Evolutionary conservation across 495 filamentous ascomycete species (phyloP), one percentile per base, ranked within the genome.

Genomic region (Hypoxylon lienhwacheense): DNA sequence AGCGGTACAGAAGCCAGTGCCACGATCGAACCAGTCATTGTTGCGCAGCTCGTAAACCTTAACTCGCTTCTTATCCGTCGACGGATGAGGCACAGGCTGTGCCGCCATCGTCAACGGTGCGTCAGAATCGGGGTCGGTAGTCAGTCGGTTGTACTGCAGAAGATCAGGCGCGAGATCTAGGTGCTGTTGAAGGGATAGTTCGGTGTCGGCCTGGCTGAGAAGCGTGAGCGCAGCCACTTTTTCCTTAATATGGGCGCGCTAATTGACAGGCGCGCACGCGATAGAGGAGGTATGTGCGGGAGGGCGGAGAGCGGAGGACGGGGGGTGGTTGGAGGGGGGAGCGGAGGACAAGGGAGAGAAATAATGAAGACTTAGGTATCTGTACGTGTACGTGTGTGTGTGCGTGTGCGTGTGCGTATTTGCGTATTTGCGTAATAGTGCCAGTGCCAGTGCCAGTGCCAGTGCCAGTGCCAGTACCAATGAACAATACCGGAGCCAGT

Each of bases 11-110:
- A 97, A 97, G 35, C 93, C 93, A 14, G 93, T 98, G 42, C 93
- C 93, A 53, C 95, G 80, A 74, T 98, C 93, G 69, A 91, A 96
- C 93, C 93, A 98, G 81, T 98, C 95, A 80, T 93, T 96, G 73
- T 96, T 90, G 64, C 86, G 89, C 56, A 98, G 81, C 75, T 98
- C 93, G 71, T 98, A 98, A 62, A 98, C 93, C 78, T 98, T 98
- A 63, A 98, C 93, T 78, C 93, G 87, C 79, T 91, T 95, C 81
- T 87, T 90, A 73, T 91, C 89, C 76, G 86, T 85, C 65, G 86
- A 81, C 71, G 87, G 85, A 78, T 82, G 80, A 77, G 82, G 82
- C 76, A 90, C 82, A 65, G 86, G 82, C 79, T 91, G 85, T 81
- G 91, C 91, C 91, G 95, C 96, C 70, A 75, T 80, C 64, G 64